phyloP scores from a whole-genome alignment of 176 grass and related monocot species.

The Paspalum vaginatum region DNA sequence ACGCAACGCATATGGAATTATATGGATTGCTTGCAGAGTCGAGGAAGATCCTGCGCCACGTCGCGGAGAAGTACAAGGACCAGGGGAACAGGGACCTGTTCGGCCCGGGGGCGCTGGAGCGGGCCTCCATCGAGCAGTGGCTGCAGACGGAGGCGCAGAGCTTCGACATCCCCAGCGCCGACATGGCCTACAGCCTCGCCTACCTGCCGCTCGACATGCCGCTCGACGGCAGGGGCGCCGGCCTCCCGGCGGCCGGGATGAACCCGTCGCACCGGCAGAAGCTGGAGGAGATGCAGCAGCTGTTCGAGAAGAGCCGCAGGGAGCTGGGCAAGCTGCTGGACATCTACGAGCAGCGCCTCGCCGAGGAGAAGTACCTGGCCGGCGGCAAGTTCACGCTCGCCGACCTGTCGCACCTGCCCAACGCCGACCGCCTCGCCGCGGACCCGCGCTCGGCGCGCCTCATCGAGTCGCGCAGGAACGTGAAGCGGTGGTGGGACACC shows the following conservation, averaged over 20 bases:
- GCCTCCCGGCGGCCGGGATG: not conserved
- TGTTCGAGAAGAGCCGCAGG: slow-evolving; percentile 54
- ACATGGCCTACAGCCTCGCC: slow-evolving; percentile 69
- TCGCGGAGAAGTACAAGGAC: slow-evolving; percentile 64
- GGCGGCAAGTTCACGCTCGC: slow-evolving; percentile 78
- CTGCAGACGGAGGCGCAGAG: slow-evolving; percentile 80
- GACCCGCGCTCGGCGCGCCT: slow-evolving; percentile 44
- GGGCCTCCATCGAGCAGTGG: slow-evolving; percentile 86
- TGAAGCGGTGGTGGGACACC: slow-evolving; percentile 62
- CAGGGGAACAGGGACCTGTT: slow-evolving; percentile 69
- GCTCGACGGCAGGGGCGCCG: not conserved
- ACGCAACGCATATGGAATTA: not conserved
- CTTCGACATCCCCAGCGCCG: slow-evolving; percentile 78
- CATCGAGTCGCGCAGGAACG: slow-evolving; percentile 53
- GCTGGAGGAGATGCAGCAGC: slow-evolving; percentile 44
- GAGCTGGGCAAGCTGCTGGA: slow-evolving; percentile 69
- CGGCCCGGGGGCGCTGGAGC: slow-evolving; percentile 66
- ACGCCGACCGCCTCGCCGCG: slow-evolving; percentile 56
- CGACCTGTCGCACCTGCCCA: slow-evolving; percentile 90
- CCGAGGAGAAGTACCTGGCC: slow-evolving; percentile 58
- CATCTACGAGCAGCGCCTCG: slow-evolving; percentile 77
- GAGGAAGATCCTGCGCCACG: slow-evolving; percentile 72
- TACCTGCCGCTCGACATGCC: slow-evolving; percentile 33
- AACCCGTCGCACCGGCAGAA: slow-evolving; percentile 36
- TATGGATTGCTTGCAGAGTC: slow-evolving; percentile 54